phyloP scores from a whole-genome alignment of 2,329 filamentous ascomycete genomes.

The Penicillium sp. region DNA sequence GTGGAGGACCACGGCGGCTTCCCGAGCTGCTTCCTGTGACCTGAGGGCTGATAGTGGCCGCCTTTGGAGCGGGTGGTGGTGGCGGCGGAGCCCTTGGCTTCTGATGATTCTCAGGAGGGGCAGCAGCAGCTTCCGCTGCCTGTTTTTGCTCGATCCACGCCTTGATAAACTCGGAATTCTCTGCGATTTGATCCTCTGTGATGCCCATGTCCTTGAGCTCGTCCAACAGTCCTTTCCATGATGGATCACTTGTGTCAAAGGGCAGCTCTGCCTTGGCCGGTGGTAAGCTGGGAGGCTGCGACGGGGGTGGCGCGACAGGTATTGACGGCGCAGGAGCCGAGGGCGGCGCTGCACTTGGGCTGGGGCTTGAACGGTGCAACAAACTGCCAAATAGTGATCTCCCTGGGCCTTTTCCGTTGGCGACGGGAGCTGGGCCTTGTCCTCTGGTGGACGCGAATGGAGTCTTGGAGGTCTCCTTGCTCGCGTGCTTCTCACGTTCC shows the following conservation, averaged over 20 bases:
- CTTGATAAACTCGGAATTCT: slow-evolving; percentile 67
- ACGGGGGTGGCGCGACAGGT: slow-evolving; percentile 35
- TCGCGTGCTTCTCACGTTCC: slow-evolving; percentile 91
- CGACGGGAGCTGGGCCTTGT: slow-evolving; percentile 44
- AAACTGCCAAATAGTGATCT: slow-evolving; percentile 53
- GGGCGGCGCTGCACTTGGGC: slow-evolving; percentile 30
- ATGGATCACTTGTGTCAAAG: slow-evolving; percentile 61
- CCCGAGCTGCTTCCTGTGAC: slow-evolving; percentile 55
- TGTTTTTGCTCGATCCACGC: slow-evolving; percentile 64
- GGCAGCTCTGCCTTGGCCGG: slow-evolving; percentile 40
- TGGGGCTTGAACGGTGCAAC: slow-evolving; percentile 50
- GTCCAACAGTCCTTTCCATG: slow-evolving; percentile 59
- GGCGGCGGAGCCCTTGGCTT: slow-evolving; percentile 58
- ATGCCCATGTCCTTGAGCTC: slow-evolving; percentile 65
- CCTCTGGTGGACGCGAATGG: slow-evolving; percentile 62
- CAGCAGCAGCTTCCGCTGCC: slow-evolving; percentile 42
- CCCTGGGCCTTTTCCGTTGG: slow-evolving; percentile 48
- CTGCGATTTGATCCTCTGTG: slow-evolving; percentile 64
- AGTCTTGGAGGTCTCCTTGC: slow-evolving; percentile 76
- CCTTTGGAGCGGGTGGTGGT: slow-evolving; percentile 49
- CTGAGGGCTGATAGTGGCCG: slow-evolving; percentile 56
- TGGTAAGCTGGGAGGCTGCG: slow-evolving; percentile 24
- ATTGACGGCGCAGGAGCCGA: slow-evolving; percentile 29
- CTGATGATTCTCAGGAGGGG: slow-evolving; percentile 47
- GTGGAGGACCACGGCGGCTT: slow-evolving; percentile 58